These are phyloP conservation scores for Neonectria neomacrospora DNA, from an alignment of 2,329 filamentous ascomycete genomes.

Conservation along the genomic window DNA sequence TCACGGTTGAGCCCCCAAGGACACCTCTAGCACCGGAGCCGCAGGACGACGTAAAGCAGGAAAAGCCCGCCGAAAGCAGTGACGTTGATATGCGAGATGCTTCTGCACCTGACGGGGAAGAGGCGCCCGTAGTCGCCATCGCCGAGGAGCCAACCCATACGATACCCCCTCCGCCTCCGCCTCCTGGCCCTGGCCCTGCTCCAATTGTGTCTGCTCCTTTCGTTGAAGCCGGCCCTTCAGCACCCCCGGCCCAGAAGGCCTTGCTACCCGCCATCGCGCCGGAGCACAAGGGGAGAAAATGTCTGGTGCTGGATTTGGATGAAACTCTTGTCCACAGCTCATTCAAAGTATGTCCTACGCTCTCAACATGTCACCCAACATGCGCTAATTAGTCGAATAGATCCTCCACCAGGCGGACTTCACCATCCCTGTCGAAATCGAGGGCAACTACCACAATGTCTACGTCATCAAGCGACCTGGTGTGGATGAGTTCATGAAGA, in stretches of 20 bases:
- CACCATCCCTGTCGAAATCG: slow-evolving; percentile 98
- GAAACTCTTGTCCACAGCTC: slow-evolving; percentile 98
- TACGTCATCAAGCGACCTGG: slow-evolving; percentile 99
- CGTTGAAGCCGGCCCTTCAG: slow-evolving; percentile 55
- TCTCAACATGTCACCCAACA: background rate
- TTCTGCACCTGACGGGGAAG: slow-evolving; percentile 62
- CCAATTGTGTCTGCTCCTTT: slow-evolving; percentile 54
- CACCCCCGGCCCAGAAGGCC: slow-evolving; percentile 65
- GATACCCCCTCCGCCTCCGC: slow-evolving; percentile 61
- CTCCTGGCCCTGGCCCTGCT: slow-evolving; percentile 58
- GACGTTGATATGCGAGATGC: slow-evolving; percentile 76
- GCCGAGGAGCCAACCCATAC: slow-evolving; percentile 50
- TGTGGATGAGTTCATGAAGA: slow-evolving; percentile 98
- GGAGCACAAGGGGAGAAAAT: slow-evolving; percentile 88
- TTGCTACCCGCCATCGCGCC: slow-evolving; percentile 85
- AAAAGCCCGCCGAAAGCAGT: slow-evolving; percentile 61
- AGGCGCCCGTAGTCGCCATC: slow-evolving; percentile 53
- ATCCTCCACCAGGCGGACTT: slow-evolving; percentile 98
- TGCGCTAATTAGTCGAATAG: slow-evolving; percentile 58
- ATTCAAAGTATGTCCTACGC: slow-evolving; percentile 80
- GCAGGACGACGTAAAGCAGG: slow-evolving; percentile 48
- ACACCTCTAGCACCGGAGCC: slow-evolving; percentile 38
- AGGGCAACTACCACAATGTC: slow-evolving; percentile 98
- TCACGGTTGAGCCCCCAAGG: slow-evolving; percentile 58
- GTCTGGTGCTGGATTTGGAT: slow-evolving; percentile 92